Evolutionary conservation across 192 early-diverging fungal genomes (phyloP).

Genomic region (Backusella macrospora): DNA sequence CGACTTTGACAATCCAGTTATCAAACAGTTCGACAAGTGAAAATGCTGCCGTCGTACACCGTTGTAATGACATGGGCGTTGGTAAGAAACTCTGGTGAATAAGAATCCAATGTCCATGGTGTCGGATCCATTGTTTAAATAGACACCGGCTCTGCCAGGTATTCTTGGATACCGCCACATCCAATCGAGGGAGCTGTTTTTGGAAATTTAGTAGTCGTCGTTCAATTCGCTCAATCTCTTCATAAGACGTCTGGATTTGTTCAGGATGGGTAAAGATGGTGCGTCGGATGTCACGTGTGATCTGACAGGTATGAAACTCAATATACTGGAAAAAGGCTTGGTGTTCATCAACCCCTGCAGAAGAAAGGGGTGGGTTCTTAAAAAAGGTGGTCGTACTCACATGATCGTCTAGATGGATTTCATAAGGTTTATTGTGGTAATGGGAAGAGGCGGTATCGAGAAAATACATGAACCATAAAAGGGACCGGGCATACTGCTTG

Average conservation of each 20-base stretch:
- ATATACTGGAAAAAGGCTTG: conserved; percentile 32
- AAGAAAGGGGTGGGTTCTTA: conserved; percentile 19
- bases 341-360: conserved; percentile 20
- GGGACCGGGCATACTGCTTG: conserved; percentile 27
- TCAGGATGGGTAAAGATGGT: conserved; percentile 34
- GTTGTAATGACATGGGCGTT: conserved; percentile 25
- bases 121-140: conserved; percentile 36
- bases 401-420: conserved; percentile 28
- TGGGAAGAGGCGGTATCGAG: conserved; percentile 40
- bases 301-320: conserved; percentile 34
- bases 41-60: conserved; percentile 37
- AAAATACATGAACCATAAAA: conserved; percentile 40
- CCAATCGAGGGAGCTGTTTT: conserved; percentile 11
- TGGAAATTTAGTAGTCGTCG: conserved; percentile 13
- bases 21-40: conserved; percentile 36
- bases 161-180: conserved; percentile 9
- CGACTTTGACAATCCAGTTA: conserved; percentile 32
- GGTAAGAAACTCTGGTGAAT: conserved; percentile 42
- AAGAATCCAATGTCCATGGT: conserved; percentile 40
- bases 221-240: conserved; percentile 38
- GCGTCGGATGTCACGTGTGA: conserved; percentile 37
- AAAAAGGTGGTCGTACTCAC: conserved; percentile 6
- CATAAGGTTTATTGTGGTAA: conserved; percentile 40
- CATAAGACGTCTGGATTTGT: conserved; percentile 19
- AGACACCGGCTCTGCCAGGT: conserved; percentile 29